Conservation (phyloP, 345 rosid genomes). For the Aethionema arabicum region DNA sequence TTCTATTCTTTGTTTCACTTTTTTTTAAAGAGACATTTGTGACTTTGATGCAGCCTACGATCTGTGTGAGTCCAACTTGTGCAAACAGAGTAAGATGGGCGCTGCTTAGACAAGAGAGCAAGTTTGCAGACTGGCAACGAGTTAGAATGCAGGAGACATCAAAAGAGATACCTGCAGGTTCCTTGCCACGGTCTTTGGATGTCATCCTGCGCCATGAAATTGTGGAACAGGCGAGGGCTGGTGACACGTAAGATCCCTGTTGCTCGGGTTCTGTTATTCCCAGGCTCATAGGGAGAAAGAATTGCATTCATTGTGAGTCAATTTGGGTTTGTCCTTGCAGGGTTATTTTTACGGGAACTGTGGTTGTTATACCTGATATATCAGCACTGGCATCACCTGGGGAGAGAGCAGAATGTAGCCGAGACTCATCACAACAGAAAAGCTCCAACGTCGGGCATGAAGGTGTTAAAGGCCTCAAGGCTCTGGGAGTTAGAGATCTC, state of each 20-base stretch:
- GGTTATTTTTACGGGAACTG: slow-evolving; percentile 88
- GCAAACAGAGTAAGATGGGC: slow-evolving; percentile 72
- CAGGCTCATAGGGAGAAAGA: neutral
- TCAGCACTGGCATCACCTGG: slow-evolving; percentile 91
- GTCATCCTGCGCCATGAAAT: slow-evolving; percentile 92
- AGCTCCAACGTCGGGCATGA: slow-evolving; percentile 61
- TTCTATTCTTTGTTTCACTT: neutral
- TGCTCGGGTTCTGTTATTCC: neutral
- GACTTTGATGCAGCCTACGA: slow-evolving; percentile 62
- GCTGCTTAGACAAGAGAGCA: slow-evolving; percentile 90
- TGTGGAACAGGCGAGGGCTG: slow-evolving; percentile 98
- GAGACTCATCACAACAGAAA: slow-evolving; percentile 70
- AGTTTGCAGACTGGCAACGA: slow-evolving; percentile 98
- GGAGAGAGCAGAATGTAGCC: slow-evolving; percentile 83
- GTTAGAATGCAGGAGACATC: slow-evolving; percentile 99
- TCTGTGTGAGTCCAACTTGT: slow-evolving; percentile 72
- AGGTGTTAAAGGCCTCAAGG: slow-evolving; percentile 82
- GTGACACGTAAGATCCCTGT: slow-evolving; percentile 69
- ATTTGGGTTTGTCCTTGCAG: slow-evolving; percentile 39
- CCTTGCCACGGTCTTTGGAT: slow-evolving; percentile 92
- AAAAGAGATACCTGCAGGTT: slow-evolving; percentile 95
- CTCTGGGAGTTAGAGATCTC: slow-evolving; percentile 92
- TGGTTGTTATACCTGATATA: slow-evolving; percentile 93
- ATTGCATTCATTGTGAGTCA: neutral
- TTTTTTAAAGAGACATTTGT: neutral